Conservation (phyloP, 106 monocot genomes). For the Acanthochlamys bracteata region DNA sequence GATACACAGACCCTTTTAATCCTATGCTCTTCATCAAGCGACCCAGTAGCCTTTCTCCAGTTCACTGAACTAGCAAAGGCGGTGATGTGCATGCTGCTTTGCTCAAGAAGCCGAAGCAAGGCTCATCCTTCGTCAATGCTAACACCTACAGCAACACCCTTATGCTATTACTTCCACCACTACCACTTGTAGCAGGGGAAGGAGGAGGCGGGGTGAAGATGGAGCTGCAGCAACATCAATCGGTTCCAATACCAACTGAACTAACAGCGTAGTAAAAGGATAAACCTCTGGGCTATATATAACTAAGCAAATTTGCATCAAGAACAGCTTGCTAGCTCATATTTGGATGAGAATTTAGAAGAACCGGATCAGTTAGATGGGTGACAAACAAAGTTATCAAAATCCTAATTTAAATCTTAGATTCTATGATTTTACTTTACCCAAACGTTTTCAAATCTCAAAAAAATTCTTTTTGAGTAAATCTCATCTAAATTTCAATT, state of each 20-base stretch:
- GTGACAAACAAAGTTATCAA: no score
- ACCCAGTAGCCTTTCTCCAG: slow-evolving; percentile 57
- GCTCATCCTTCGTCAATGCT: slow-evolving; percentile 43
- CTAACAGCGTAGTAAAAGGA: slow-evolving; percentile 60
- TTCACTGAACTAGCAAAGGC: slow-evolving; percentile 47
- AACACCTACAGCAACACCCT: slow-evolving; percentile 37
- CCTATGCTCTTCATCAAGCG: slow-evolving; percentile 42
- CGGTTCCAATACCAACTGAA: slow-evolving; percentile 46
- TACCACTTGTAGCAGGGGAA: slow-evolving; percentile 6
- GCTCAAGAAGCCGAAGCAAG: no score
- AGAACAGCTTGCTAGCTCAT: slow-evolving; percentile 16
- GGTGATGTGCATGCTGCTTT: no score
- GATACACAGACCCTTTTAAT: slow-evolving; percentile 68
- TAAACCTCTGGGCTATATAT: slow-evolving; percentile 34
- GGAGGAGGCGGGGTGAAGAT: slow-evolving; percentile 4
- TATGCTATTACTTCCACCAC: slow-evolving; percentile 2
- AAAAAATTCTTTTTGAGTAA: no score
- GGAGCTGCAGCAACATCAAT: slow-evolving; percentile 7
- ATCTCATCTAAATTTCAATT: no score
- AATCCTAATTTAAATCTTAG: no score
- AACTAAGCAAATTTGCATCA: slow-evolving; percentile 38
- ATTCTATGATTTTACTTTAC: no score
- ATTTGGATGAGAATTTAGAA: no score
- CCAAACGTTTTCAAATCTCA: no score
- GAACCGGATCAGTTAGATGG: no score